phyloP scores from a whole-genome alignment of 1,284 basidiomycete species.

The Cryptococcus depauperatus region DNA sequence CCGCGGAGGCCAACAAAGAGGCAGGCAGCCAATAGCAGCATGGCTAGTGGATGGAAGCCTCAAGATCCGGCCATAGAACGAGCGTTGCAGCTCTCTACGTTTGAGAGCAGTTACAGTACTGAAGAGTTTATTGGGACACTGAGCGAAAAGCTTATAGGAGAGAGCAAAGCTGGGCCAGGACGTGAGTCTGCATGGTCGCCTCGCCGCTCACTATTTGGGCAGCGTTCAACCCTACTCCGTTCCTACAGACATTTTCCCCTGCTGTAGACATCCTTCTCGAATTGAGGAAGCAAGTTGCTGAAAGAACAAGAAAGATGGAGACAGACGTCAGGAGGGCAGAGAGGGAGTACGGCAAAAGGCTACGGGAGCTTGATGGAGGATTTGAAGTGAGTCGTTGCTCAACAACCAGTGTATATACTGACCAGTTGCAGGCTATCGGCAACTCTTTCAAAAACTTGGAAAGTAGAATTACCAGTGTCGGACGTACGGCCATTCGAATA shows the following conservation, averaged over 20 bases:
- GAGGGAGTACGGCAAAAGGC: conserved; percentile 86
- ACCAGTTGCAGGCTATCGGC: conserved; percentile 57
- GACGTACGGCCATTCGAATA: conserved; percentile 87
- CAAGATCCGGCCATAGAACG: conserved; percentile 54
- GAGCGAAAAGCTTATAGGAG: conserved; percentile 77
- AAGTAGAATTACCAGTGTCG: conserved; percentile 81
- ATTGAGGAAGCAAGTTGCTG: conserved; percentile 77
- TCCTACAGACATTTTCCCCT: conserved; percentile 83
- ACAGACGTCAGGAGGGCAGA: conserved; percentile 84
- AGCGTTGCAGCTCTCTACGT: conserved; percentile 58
- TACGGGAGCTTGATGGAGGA: conserved; percentile 81
- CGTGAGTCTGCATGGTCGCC: conserved; percentile 51
- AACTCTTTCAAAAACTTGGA: conserved; percentile 78
- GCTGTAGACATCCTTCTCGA: conserved; percentile 79
- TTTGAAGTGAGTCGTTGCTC: conserved; percentile 60
- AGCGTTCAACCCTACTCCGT: conserved; percentile 92
- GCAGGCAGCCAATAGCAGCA: background rate
- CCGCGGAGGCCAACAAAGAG: background rate
- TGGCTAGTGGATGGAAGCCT: no score
- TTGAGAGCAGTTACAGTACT: conserved; percentile 80
- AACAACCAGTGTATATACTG: background rate
- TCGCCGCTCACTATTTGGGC: background rate
- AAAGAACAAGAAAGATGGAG: conserved; percentile 82
- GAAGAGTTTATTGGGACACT: conserved; percentile 79
- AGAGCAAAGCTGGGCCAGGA: conserved; percentile 70